These are phyloP conservation scores for Erythrophleum fordii DNA, from an alignment of 306 rosid genomes.

Conservation along the genomic window DNA sequence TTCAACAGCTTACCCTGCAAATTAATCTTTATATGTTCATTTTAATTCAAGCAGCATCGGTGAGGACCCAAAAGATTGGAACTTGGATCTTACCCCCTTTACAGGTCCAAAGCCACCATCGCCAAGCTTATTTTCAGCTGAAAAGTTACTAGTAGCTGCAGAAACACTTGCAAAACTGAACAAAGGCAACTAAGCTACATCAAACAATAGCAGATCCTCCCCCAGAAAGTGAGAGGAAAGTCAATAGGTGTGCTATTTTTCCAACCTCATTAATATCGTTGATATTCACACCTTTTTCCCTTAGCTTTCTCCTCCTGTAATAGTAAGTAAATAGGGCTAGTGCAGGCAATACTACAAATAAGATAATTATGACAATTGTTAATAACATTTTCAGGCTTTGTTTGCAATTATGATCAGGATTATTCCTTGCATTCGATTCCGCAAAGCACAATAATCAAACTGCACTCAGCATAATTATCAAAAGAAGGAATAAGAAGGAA, in stretches of 20 bases:
- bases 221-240: slow-evolving; percentile 21
- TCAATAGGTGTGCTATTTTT: neutral
- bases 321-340: neutral
- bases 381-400: no score
- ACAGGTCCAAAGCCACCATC: slow-evolving; percentile 57
- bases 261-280: neutral
- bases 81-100: slow-evolving; percentile 34
- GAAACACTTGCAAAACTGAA: slow-evolving; percentile 48
- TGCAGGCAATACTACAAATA: neutral
- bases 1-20: slow-evolving; percentile 33
- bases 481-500: neutral
- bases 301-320: slow-evolving; percentile 14
- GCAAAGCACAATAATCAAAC: neutral
- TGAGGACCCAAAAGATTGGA: neutral
- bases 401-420: neutral
- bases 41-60: neutral
- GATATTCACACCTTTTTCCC: neutral
- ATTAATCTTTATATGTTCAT: neutral
- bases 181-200: slow-evolving; percentile 43
- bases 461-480: neutral
- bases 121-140: slow-evolving; percentile 40
- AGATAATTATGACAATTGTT: neutral
- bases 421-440: neutral
- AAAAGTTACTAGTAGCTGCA: slow-evolving; percentile 37
- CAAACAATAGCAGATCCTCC: slow-evolving; percentile 44